These are phyloP conservation scores for Macrophomina phaseolina DNA, from an alignment of 2,329 filamentous ascomycete species.

Conservation along the genomic window DNA sequence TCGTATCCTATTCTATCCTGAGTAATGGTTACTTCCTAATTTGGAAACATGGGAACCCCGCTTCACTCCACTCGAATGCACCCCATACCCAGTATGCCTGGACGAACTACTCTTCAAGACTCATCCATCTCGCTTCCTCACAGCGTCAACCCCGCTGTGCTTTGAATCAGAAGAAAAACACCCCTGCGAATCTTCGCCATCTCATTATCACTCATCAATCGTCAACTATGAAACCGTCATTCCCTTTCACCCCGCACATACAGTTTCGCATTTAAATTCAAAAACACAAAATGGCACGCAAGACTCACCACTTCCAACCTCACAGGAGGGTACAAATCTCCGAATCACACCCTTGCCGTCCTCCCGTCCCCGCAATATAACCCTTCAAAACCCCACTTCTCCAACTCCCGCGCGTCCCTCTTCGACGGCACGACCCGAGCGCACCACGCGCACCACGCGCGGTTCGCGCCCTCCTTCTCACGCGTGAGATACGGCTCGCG, in stretches of 20 bases:
- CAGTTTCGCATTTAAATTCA: no score
- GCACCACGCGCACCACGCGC: constrained; percentile 96
- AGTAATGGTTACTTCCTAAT: neutral
- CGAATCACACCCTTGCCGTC: constrained; percentile 1
- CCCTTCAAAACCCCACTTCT: neutral
- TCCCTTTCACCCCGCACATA: no score
- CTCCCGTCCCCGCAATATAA: constrained; percentile 18
- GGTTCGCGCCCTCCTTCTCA: constrained; percentile 70
- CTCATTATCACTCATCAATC: neutral
- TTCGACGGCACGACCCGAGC: constrained; percentile 71
- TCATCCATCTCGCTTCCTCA: neutral
- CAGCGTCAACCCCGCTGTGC: neutral
- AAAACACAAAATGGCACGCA: neutral
- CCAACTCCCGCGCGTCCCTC: constrained; percentile 10
- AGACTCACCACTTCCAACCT: no score
- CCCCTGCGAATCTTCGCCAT: no score
- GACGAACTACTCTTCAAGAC: neutral
- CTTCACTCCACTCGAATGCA: neutral
- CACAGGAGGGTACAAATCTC: no score
- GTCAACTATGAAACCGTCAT: neutral
- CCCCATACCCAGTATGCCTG: neutral
- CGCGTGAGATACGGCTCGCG: constrained; percentile 66
- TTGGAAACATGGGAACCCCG: neutral
- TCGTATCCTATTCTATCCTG: neutral
- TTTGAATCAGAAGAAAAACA: neutral